phyloP scores from a whole-genome alignment of 1,139 yeast species.

The Meyerozyma carpophila region DNA sequence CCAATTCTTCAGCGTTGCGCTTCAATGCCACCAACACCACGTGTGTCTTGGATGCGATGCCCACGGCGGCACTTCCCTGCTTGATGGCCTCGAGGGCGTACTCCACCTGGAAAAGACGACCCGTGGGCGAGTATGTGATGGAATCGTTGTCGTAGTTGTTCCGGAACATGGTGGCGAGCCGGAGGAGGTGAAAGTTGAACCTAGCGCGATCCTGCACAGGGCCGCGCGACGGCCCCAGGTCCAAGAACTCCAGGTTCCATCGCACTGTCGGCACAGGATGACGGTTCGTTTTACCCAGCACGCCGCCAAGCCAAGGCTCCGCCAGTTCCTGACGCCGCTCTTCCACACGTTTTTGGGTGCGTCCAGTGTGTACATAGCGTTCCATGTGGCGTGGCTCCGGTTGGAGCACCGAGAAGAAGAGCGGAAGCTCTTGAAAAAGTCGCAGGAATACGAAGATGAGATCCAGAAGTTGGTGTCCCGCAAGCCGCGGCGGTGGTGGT shows the following conservation, averaged over 20 bases:
- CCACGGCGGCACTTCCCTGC: slow-evolving; percentile 97
- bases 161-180: slow-evolving; percentile 57
- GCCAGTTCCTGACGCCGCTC: slow-evolving; percentile 35
- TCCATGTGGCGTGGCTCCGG: slow-evolving; percentile 30
- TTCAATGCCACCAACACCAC: slow-evolving; percentile 92
- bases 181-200: background rate
- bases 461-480: slow-evolving; percentile 29
- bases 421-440: slow-evolving; percentile 16
- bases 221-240: too few species aligned
- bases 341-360: slow-evolving; percentile 38
- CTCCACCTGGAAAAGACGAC: slow-evolving; percentile 90
- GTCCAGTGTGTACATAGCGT: slow-evolving; percentile 31
- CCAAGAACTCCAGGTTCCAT: too few species aligned
- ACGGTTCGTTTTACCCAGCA: slow-evolving; percentile 12
- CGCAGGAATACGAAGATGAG: slow-evolving; percentile 23
- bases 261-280: background rate
- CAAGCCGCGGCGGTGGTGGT: slow-evolving; percentile 10
- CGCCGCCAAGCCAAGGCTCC: slow-evolving; percentile 25
- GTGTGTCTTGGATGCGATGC: slow-evolving; percentile 76
- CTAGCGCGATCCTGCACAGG: background rate
- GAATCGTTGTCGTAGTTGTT: slow-evolving; percentile 98
- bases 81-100: slow-evolving; percentile 96
- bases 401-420: slow-evolving; percentile 29
- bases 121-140: slow-evolving; percentile 96
- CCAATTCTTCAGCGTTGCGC: slow-evolving; percentile 93